Evolutionary conservation across 1,284 basidiomycete species (phyloP).

Genomic region (Cutaneotrichosporon sp.): DNA sequence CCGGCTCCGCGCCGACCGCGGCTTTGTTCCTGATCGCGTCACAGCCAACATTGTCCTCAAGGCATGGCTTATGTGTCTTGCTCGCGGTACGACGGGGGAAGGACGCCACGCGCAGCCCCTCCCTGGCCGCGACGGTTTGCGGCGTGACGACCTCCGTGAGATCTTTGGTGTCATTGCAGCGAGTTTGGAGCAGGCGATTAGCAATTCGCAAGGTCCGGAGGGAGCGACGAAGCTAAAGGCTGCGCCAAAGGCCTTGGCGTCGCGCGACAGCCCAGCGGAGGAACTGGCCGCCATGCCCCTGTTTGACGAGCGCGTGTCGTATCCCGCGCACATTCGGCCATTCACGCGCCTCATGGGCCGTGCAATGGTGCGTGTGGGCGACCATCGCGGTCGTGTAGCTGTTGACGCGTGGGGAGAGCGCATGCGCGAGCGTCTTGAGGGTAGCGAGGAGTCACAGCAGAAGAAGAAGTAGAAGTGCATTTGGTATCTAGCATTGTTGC

Average conservation of each 20-base stretch:
- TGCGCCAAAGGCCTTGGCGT: not conserved
- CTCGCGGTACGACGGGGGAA: constrained; percentile 1
- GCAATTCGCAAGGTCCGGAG: no score
- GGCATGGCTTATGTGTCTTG: constrained; percentile 30
- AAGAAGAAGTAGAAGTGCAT: not conserved
- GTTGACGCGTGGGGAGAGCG: constrained; percentile 2
- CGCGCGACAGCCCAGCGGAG: not conserved
- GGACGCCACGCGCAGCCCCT: constrained; percentile 4
- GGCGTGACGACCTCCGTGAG: constrained; percentile 8
- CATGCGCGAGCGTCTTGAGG: not conserved
- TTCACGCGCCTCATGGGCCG: constrained; percentile 28
- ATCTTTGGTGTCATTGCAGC: constrained; percentile 16
- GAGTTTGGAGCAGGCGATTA: constrained; percentile 8
- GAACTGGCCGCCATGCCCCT: not conserved
- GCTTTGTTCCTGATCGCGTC: constrained; percentile 38
- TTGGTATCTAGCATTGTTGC: constrained; percentile 1
- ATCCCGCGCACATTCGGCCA: constrained; percentile 26
- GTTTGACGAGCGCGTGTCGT: constrained; percentile 14
- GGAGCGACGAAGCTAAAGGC: not conserved
- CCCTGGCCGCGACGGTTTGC: constrained; percentile 1
- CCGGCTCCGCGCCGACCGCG: constrained; percentile 23
- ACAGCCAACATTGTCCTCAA: constrained; percentile 41
- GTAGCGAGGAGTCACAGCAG: not conserved
- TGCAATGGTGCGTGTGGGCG: constrained; percentile 26
- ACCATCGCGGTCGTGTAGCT: constrained; percentile 17